Conservation (phyloP, 345 rosid genomes). For the rapeseed (Brassica napus) region Da-Ae NC_063449.1:9113501-9114000, state of each 20-base stretch:
- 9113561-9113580: too few species aligned
- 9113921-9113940: slow-evolving; percentile 26
- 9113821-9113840: slow-evolving; percentile 9
- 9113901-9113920: slow-evolving; percentile 26
- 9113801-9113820: slow-evolving; percentile 24
- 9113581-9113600: too few species aligned
- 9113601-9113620: too few species aligned
- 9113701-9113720: not conserved
- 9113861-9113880: slow-evolving; percentile 11
- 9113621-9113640: too few species aligned
- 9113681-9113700: not conserved
- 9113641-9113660: too few species aligned
- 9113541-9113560: too few species aligned
- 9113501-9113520: too few species aligned
- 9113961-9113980: slow-evolving; percentile 27
- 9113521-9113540: too few species aligned
- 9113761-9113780: not conserved
- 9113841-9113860: slow-evolving; percentile 10
- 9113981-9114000: slow-evolving; percentile 22
- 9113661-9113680: too few species aligned
- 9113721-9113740: not conserved
- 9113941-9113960: slow-evolving; percentile 33
- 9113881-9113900: slow-evolving; percentile 29
- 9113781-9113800: not conserved
- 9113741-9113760: not conserved